Conservation (phyloP, 257 asterid genomes). For the Nicotiana undulata region DNA sequence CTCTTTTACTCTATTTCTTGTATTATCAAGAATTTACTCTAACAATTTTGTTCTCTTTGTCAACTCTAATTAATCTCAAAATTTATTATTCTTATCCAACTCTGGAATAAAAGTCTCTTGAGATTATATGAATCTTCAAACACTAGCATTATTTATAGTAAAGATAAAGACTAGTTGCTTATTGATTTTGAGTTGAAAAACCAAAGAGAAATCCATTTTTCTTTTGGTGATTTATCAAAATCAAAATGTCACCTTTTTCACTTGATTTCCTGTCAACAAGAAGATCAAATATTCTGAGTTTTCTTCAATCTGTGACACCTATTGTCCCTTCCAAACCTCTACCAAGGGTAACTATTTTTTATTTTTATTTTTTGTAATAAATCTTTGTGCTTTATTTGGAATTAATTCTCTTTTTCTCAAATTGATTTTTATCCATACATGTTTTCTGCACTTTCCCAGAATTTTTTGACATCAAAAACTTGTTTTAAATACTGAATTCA, state of each 20-base stretch:
- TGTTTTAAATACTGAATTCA: background rate
- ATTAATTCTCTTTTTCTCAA: background rate
- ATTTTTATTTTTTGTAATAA: background rate
- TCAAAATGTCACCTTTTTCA: background rate
- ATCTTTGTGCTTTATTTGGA: background rate
- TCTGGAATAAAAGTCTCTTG: background rate
- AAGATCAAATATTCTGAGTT: slow-evolving; percentile 16
- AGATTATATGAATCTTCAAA: background rate
- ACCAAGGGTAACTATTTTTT: slow-evolving; percentile 6
- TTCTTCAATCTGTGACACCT: slow-evolving; percentile 19
- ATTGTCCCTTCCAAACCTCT: slow-evolving; percentile 12
- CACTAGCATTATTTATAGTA: background rate
- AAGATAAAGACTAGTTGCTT: background rate
- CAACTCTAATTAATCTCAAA: background rate
- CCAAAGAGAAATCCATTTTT: background rate
- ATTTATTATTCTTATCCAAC: background rate
- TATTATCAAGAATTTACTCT: background rate
- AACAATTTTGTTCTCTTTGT: background rate
- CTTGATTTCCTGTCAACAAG: background rate
- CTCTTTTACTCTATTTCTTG: background rate
- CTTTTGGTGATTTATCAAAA: background rate
- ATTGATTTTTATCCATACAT: background rate
- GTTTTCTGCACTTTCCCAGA: background rate
- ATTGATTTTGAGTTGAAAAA: background rate
- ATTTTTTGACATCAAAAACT: too few species aligned